Evolutionary conservation across 768 basidiomycete genomes (phyloP).

Genomic region (Psilocybe azurescens): DNA sequence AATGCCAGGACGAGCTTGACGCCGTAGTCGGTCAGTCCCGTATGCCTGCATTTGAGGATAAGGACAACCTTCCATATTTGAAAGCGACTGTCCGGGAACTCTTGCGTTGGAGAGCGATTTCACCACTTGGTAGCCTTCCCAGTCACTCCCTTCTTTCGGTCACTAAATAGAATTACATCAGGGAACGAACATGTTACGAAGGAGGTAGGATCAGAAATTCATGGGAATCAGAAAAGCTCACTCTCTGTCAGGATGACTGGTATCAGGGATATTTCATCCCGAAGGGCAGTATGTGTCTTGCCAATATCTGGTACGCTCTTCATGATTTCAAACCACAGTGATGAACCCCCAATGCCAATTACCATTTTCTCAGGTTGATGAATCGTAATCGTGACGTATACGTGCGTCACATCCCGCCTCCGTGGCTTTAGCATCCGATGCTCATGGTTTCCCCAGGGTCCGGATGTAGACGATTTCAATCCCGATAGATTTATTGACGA

Average conservation of each 20-base stretch:
- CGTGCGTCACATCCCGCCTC: neutral
- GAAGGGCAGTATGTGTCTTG: conserved; percentile 8
- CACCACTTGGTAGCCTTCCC: neutral
- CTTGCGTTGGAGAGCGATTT: neutral
- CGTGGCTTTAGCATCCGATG: neutral
- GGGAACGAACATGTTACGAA: no score
- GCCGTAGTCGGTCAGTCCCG: neutral
- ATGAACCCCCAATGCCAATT: no score
- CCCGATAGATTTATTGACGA: conserved; percentile 4
- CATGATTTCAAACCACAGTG: no score
- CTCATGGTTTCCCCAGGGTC: neutral
- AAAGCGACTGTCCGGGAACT: neutral
- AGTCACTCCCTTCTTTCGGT: no score
- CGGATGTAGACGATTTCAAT: conserved; percentile 2
- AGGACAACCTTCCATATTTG: neutral
- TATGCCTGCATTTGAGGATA: neutral
- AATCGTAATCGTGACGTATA: conserved; percentile 6
- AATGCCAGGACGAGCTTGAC: neutral
- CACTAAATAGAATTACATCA: no score
- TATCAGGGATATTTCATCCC: conserved; percentile 7
- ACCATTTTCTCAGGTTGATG: no score
- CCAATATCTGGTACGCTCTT: conserved; percentile 1
- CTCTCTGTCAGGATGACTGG: neutral
- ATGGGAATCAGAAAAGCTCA: neutral
- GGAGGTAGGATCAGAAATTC: neutral